These are phyloP conservation scores for Aethionema arabicum DNA, from an alignment of 345 rosid species.

Conservation along the genomic window DNA sequence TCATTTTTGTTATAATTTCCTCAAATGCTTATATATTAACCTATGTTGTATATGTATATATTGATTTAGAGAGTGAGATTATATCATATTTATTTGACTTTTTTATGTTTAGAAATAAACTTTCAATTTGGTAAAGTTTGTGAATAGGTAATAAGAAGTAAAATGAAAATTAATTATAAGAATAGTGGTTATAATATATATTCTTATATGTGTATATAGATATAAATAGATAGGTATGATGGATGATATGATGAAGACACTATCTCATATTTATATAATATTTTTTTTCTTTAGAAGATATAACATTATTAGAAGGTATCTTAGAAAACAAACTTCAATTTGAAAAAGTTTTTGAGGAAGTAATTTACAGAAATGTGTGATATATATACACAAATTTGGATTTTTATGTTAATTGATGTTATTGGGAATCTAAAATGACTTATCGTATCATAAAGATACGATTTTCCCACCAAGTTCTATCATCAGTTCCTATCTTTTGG, in stretches of 20 bases:
- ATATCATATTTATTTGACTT: too few species aligned
- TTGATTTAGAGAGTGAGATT: background rate
- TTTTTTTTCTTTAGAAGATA: background rate
- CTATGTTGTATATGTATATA: background rate
- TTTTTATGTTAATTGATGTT: slow-evolving; percentile 1
- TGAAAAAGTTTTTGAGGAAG: background rate
- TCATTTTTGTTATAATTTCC: background rate
- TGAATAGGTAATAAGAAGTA: too few species aligned
- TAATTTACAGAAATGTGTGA: slow-evolving; percentile 12
- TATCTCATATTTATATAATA: slow-evolving; percentile 17
- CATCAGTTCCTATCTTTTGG: slow-evolving; percentile 24
- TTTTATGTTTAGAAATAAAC: too few species aligned
- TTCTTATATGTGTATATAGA: background rate
- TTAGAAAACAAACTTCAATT: background rate
- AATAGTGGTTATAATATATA: too few species aligned
- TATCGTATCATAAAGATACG: slow-evolving; percentile 25
- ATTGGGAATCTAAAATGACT: slow-evolving; percentile 23
- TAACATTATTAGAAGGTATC: slow-evolving; percentile 8
- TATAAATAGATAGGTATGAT: background rate
- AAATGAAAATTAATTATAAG: too few species aligned
- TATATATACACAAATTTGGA: slow-evolving; percentile 18
- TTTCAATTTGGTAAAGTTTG: too few species aligned
- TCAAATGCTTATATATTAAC: slow-evolving; percentile 8
- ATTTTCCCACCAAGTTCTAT: slow-evolving; percentile 13
- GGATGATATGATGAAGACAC: slow-evolving; percentile 23